These are phyloP conservation scores for Anethum foeniculum DNA, from an alignment of 140 eudicot genomes.

Conservation along the genomic window DNA sequence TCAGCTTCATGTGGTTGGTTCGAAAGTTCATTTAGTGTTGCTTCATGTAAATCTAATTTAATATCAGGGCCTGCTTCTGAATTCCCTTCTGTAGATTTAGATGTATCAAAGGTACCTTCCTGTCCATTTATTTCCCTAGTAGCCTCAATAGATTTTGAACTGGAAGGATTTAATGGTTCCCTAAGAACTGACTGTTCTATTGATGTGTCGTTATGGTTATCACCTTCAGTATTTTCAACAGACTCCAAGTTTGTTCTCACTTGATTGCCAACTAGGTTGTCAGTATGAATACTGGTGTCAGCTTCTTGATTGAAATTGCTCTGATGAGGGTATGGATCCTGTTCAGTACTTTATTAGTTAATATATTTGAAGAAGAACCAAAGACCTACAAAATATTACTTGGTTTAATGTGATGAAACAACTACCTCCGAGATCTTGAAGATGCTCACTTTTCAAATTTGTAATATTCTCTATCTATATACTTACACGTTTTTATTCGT, in stretches of 20 bases:
- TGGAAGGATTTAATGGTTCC: background rate
- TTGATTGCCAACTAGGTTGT: background rate
- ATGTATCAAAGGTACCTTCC: background rate
- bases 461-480: background rate
- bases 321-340: constrained; percentile 10
- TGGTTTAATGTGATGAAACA: background rate
- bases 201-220: background rate
- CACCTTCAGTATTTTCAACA: background rate
- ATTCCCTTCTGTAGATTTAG: background rate
- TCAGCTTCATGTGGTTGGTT: background rate
- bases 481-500: too few species aligned
- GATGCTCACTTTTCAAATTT: background rate
- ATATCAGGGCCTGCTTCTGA: background rate
- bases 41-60: background rate
- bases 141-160: background rate
- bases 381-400: background rate
- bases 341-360: background rate
- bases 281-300: background rate
- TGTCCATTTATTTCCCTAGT: background rate
- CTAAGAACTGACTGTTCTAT: background rate
- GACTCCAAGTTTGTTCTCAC: background rate
- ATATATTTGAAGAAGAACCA: background rate
- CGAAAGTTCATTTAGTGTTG: background rate
- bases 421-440: background rate
- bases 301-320: background rate